These are phyloP conservation scores for Achaetomium macrosporum DNA, from an alignment of 2,329 filamentous ascomycete species.

Conservation along the genomic window DNA sequence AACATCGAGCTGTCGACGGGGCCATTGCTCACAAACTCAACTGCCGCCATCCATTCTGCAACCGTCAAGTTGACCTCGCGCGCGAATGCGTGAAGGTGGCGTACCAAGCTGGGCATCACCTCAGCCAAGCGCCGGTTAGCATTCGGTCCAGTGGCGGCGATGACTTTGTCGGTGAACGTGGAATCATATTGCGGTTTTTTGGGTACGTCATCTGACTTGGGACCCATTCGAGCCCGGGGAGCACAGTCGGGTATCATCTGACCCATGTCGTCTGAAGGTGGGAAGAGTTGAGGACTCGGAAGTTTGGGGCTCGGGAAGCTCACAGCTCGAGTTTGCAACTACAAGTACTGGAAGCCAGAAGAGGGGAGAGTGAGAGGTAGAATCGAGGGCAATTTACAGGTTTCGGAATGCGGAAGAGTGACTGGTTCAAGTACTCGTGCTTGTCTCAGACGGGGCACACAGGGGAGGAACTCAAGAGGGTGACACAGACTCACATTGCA, in stretches of 20 bases:
- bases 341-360: no score
- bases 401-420: not conserved
- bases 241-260: slow-evolving; percentile 19
- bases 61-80: slow-evolving; percentile 60
- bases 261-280: slow-evolving; percentile 15
- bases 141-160: slow-evolving; percentile 58
- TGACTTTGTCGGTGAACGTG: slow-evolving; percentile 56
- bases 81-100: slow-evolving; percentile 62
- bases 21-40: slow-evolving; percentile 44
- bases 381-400: no score
- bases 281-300: not conserved
- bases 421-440: slow-evolving; percentile 7
- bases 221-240: not conserved
- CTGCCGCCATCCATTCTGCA: slow-evolving; percentile 61
- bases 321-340: not conserved
- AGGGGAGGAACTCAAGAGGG: no score
- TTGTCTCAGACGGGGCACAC: not conserved
- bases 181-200: slow-evolving; percentile 24
- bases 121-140: slow-evolving; percentile 53
- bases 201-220: slow-evolving; percentile 5
- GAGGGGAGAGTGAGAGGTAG: not conserved
- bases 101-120: slow-evolving; percentile 53
- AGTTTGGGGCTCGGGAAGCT: not conserved
- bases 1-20: not conserved
- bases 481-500: not conserved